A percentile compares a stretch with the other conserved stretches of the same genome.
Evolutionary conservation across 192 early-diverging fungal species (phyloP).

Genomic region (Mortierella claussenii): DNA sequence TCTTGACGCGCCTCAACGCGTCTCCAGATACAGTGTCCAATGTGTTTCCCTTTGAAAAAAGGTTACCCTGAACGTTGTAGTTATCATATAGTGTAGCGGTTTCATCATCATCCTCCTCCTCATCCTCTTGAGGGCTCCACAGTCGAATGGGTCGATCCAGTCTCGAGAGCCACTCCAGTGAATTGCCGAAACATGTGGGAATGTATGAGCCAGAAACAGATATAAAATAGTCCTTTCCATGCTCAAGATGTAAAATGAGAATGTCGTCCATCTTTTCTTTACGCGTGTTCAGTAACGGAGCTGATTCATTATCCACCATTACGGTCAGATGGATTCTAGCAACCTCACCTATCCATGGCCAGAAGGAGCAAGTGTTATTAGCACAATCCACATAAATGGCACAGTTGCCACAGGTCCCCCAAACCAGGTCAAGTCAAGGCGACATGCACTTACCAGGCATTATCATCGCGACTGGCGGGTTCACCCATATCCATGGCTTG

Average conservation of each 20-base stretch:
- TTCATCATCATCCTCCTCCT: slow-evolving; percentile 45
- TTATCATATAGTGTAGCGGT: slow-evolving; percentile 57
- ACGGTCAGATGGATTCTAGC: slow-evolving; percentile 68
- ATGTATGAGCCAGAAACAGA: slow-evolving; percentile 75
- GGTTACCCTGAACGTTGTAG: slow-evolving; percentile 55
- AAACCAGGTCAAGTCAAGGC: too few relatives aligned
- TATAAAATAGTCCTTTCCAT: slow-evolving; percentile 89
- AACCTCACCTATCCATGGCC: slow-evolving; percentile 67
- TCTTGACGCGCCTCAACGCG: slow-evolving; percentile 24
- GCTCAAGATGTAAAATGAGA: slow-evolving; percentile 83
- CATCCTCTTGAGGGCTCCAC: slow-evolving; percentile 58
- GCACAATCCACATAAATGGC: too few relatives aligned
- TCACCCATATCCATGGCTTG: slow-evolving; percentile 80
- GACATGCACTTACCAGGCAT: slow-evolving; percentile 74
- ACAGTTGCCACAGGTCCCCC: too few relatives aligned
- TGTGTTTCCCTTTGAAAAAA: slow-evolving; percentile 55
- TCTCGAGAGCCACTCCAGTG: slow-evolving; percentile 71
- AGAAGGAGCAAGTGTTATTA: too few relatives aligned
- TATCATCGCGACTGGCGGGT: slow-evolving; percentile 74
- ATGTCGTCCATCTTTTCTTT: slow-evolving; percentile 75
- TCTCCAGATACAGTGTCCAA: slow-evolving; percentile 18
- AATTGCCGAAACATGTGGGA: slow-evolving; percentile 79
- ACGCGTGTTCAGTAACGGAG: slow-evolving; percentile 65
- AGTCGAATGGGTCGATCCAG: slow-evolving; percentile 66
- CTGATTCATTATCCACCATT: slow-evolving; percentile 60